Percentiles rank a stretch among this genome's conserved stretches.
These are phyloP conservation scores for Saprolegnia diclina DNA, from an alignment of 352 stramenopile species.

Conservation along the genomic window DNA sequence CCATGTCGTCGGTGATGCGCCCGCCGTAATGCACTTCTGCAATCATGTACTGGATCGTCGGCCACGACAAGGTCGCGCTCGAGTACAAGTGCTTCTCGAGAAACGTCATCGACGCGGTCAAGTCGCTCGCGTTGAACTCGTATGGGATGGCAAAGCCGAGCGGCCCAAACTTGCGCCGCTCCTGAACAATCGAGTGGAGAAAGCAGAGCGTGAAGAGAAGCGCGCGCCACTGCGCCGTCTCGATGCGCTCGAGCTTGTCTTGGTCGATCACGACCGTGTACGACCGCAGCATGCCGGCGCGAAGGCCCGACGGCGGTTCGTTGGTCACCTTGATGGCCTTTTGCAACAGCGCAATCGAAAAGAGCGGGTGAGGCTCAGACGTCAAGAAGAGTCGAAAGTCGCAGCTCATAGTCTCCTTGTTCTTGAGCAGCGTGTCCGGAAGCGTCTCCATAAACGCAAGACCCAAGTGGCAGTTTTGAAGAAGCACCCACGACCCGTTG, in stretches of 20 bases:
- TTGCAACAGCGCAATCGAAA: constrained; percentile 65
- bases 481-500: constrained; percentile 71
- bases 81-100: constrained; percentile 68
- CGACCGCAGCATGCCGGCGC: constrained; percentile 56
- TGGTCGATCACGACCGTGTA: constrained; percentile 75
- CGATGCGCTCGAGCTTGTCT: constrained; percentile 71
- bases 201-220: constrained; percentile 73
- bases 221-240: constrained; percentile 50
- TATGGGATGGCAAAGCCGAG: constrained; percentile 70
- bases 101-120: constrained; percentile 58
- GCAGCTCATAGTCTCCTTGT: constrained; percentile 33
- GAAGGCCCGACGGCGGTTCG: constrained; percentile 62
- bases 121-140: constrained; percentile 72
- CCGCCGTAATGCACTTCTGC: constrained; percentile 78
- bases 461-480: constrained; percentile 75
- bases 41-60: constrained; percentile 77
- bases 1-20: constrained; percentile 73
- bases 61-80: constrained; percentile 47
- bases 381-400: constrained; percentile 77
- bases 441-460: constrained; percentile 61
- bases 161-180: constrained; percentile 69
- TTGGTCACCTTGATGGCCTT: constrained; percentile 70
- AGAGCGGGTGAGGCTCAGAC: constrained; percentile 50
- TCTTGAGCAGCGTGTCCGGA: constrained; percentile 44
- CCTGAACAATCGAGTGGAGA: constrained; percentile 68